These are phyloP conservation scores for Acer campestre DNA, from an alignment of 345 rosid species.

Conservation along the genomic window DNA sequence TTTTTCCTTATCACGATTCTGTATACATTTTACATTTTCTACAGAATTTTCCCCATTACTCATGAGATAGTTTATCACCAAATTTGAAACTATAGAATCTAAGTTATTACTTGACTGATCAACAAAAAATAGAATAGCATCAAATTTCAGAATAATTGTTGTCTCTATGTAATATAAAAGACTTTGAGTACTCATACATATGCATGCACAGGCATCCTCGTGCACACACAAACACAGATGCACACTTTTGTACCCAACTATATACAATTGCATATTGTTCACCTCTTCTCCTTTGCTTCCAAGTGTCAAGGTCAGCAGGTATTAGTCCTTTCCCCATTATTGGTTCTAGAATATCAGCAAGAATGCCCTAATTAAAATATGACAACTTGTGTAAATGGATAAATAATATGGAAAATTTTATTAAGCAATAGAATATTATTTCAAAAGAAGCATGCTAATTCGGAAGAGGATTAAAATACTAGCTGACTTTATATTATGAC, in stretches of 20 bases:
- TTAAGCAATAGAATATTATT: background rate
- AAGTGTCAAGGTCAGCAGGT: slow-evolving; percentile 92
- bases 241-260: background rate
- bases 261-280: slow-evolving; percentile 17
- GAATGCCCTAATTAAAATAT: slow-evolving; percentile 69
- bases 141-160: background rate
- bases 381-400: slow-evolving; percentile 11
- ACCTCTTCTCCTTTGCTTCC: slow-evolving; percentile 98
- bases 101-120: background rate
- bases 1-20: background rate
- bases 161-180: background rate
- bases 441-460: slow-evolving; percentile 3
- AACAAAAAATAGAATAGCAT: background rate
- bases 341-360: slow-evolving; percentile 95
- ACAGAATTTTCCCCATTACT: background rate
- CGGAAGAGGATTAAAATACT: background rate
- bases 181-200: background rate
- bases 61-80: background rate
- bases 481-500: background rate
- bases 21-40: background rate
- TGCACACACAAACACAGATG: slow-evolving; percentile 2
- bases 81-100: background rate
- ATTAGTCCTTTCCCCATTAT: slow-evolving; percentile 98
- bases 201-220: background rate
- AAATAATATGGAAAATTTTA: slow-evolving; percentile 2